Conservation (phyloP, 192 early-diverging fungal species). For the Rhizophagus prolifer region DNA sequence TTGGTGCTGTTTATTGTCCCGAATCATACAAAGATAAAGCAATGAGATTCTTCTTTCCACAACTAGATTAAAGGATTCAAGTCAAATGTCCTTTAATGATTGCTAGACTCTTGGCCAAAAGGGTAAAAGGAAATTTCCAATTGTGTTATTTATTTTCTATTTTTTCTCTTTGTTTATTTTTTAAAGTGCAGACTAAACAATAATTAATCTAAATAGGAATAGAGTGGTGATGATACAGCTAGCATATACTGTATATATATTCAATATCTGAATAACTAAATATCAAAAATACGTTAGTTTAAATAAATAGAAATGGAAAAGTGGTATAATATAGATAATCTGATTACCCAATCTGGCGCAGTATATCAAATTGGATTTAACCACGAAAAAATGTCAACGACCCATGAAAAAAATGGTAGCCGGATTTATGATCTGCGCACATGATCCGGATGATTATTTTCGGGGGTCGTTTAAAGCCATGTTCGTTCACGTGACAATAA, state of each 20-base stretch:
- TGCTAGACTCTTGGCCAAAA: slow-evolving; percentile 77
- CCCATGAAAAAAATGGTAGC: too few species aligned
- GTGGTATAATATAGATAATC: too few species aligned
- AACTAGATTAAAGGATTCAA: slow-evolving; percentile 27
- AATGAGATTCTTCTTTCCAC: slow-evolving; percentile 50
- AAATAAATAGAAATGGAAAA: background rate
- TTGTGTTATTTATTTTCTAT: too few species aligned
- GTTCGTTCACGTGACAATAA: too few species aligned
- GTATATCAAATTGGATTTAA: too few species aligned
- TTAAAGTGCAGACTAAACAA: background rate
- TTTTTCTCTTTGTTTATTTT: background rate
- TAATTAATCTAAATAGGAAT: background rate
- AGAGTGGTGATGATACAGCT: background rate
- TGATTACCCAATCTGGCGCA: too few species aligned
- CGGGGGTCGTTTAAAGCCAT: too few species aligned
- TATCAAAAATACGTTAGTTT: background rate
- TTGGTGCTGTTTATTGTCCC: slow-evolving; percentile 70
- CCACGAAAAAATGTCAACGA: too few species aligned
- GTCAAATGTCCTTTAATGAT: slow-evolving; percentile 73
- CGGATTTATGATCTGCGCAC: too few species aligned
- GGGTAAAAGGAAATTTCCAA: slow-evolving; percentile 47
- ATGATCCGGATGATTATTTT: too few species aligned
- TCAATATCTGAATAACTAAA: too few species aligned
- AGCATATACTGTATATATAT: background rate
- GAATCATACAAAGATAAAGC: slow-evolving; percentile 62